Evolutionary conservation across 257 asterid genomes (phyloP), one percentile per base, ranked within the genome.

Genomic region (Gentiana dahurica): DNA sequence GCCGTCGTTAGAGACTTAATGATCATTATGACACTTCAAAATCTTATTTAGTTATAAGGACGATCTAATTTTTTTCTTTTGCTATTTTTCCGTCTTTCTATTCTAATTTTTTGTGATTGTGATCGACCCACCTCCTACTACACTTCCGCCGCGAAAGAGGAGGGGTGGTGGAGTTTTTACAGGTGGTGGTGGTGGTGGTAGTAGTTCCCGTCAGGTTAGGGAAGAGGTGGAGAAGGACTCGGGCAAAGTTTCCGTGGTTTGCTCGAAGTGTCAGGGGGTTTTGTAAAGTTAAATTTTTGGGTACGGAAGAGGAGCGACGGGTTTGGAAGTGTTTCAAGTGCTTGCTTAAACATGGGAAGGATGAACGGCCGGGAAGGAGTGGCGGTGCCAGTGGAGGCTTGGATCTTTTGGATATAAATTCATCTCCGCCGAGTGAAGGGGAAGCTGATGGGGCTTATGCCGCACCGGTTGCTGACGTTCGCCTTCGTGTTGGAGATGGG

Each of bases 281-380:
- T 73, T n/a, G n/a, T 8, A 67, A 80, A 4, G 74, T 75, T 2
- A 87, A 77, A 67, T n/a, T 51, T 12, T 51, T 56, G 51, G 62
- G 55, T 32, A 65, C 70, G 51, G 71, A 65, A 58, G 86, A 73
- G 58, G 77, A 61, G 53, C 58, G 68, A 50, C 71, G 41, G 67
- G 77, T 71, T 70, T 77, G 71, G 66, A 81, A 76, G 52, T 89
- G 97, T 61, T 86, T 86, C 60, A 74, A 72, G 58, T 89, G 95
- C 64, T 69, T 86, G 70, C 64, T 84, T 3, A 62, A 68, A 63
- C 55, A 45, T 51, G 68, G 54, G 37, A 48, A 60, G 3, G 63
- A 58, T 5, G 45, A 51, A 11, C 43, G 66, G 3, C 62, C 55
- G 13, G 63, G 68, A 7, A 60, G 69, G 6, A 68, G 67, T 1